These are phyloP conservation scores for Hypholoma sublateritium DNA, from an alignment of 768 basidiomycete genomes.

Conservation along the genomic window DNA sequence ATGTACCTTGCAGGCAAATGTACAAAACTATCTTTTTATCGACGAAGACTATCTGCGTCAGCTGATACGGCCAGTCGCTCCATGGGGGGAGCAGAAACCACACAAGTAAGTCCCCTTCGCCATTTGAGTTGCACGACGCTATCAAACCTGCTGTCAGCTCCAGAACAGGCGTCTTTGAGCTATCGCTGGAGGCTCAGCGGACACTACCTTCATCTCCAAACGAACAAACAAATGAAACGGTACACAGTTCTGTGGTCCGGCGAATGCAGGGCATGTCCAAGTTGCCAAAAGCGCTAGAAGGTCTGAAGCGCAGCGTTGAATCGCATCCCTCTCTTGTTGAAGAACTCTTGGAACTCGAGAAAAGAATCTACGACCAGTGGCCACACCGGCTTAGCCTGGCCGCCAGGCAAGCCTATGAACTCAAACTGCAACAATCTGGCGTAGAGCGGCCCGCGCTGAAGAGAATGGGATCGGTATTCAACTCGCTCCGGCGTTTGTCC, in stretches of 20 bases:
- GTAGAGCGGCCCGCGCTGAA: too few relatives aligned
- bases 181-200: conserved; percentile 46
- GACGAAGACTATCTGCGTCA: conserved; percentile 34
- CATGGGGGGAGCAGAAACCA: conserved; percentile 44
- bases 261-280: conserved; percentile 32
- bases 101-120: conserved; percentile 50
- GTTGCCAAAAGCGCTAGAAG: conserved; percentile 26
- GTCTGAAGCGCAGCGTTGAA: conserved; percentile 25
- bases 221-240: conserved; percentile 51
- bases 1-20: conserved; percentile 42
- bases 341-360: conserved; percentile 50
- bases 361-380: conserved; percentile 48
- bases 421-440: too few relatives aligned
- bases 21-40: conserved; percentile 20
- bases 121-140: neutral
- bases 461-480: too few relatives aligned
- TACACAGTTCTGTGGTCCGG: conserved; percentile 59
- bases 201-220: conserved; percentile 45
- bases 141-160: conserved; percentile 37
- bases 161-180: conserved; percentile 52
- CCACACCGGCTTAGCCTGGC: too few relatives aligned
- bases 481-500: too few relatives aligned
- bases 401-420: too few relatives aligned
- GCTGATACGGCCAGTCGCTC: neutral
- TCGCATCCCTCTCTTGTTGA: conserved; percentile 43